Base-by-base conservation (phyloP, 2,329 filamentous ascomycete species). In the Talaromyces sp. region DNA sequence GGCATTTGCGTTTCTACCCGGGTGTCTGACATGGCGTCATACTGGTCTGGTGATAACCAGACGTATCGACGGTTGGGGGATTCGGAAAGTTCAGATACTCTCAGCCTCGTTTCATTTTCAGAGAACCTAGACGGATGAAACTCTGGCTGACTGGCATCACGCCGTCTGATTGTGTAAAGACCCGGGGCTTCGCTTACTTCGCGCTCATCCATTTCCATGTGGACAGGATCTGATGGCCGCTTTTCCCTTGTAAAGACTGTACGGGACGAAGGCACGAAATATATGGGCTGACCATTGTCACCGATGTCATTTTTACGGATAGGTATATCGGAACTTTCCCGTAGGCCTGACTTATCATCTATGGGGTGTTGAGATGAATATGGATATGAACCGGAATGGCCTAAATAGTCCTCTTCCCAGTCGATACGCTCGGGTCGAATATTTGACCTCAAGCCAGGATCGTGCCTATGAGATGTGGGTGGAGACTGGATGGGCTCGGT, bases 81-180 rank as follows among this genome's bases (percentile, higher is more conserved):
- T 59, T 53, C 55, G n/a, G 55, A 28, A n/a, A 44, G 61, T 42
- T 54, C 57, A 23, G 56, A 62, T 56, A 28, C 56, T 27, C 51
- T 59, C 52, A 31, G 51, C 61, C 27, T 33, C n/a, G 28, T 56
- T 31, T n/a, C 56, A 23, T 18, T 59, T 51, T 59, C 61, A 28
- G 56, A 44, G 44, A 18, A 44, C 53, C 53, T 54, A 56, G 30
- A 28, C 14, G 30, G 18, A 9, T 18, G 27, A 31, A 23, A 31
- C 30, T 33, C 12, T 16, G 50, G 14, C 16, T 27, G 14, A 18
- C 50, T 8, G 28, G 7, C 27, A 31, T 31, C 51, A 56, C 61
- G n/a, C 56, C 56, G 8, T 56, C 56, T 2, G 59, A 16, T 44
- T 57, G 42, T 44, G 59, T 56, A 28, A 56, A 62, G 18, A 30